A percentile compares a stretch with the other conserved stretches of the same genome.
Conservation (phyloP, 2,329 filamentous ascomycete genomes). For the Ophiocordyceps camponoti-rufipedis region DNA sequence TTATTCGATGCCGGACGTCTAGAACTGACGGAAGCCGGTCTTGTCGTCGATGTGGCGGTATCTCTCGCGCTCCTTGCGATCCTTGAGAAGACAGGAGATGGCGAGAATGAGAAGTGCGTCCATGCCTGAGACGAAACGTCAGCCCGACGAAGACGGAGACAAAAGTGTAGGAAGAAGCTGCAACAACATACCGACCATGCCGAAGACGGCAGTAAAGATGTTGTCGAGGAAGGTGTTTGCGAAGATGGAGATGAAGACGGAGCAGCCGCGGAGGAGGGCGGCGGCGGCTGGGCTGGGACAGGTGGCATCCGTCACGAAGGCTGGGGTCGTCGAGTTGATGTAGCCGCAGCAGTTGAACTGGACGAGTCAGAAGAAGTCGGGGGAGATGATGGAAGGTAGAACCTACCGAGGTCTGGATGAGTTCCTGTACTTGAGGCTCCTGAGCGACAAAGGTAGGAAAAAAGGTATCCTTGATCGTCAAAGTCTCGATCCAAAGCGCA, state of each 20-base stretch:
- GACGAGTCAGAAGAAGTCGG: background rate
- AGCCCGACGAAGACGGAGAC: too few species aligned
- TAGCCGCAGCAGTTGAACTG: constrained; percentile 73
- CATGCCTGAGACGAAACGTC: constrained; percentile 22
- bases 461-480: constrained; percentile 47
- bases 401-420: constrained; percentile 52
- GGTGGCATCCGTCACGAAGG: constrained; percentile 49
- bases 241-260: constrained; percentile 46
- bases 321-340: constrained; percentile 50
- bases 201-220: constrained; percentile 66
- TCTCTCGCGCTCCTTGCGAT: constrained; percentile 60
- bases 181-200: constrained; percentile 43
- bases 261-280: constrained; percentile 51
- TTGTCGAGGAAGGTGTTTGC: constrained; percentile 54
- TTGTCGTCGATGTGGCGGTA: constrained; percentile 74
- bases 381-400: background rate
- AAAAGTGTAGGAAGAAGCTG: background rate
- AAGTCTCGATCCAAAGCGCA: constrained; percentile 54
- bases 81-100: constrained; percentile 60
- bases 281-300: constrained; percentile 56
- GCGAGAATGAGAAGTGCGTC: constrained; percentile 51
- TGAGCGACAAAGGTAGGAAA: constrained; percentile 41
- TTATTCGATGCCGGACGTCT: background rate
- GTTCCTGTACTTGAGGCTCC: constrained; percentile 36
- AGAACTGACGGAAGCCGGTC: constrained; percentile 26